Evolutionary conservation across 1,284 basidiomycete genomes (phyloP).

Genomic region (Fomitopsis pinicola): DNA sequence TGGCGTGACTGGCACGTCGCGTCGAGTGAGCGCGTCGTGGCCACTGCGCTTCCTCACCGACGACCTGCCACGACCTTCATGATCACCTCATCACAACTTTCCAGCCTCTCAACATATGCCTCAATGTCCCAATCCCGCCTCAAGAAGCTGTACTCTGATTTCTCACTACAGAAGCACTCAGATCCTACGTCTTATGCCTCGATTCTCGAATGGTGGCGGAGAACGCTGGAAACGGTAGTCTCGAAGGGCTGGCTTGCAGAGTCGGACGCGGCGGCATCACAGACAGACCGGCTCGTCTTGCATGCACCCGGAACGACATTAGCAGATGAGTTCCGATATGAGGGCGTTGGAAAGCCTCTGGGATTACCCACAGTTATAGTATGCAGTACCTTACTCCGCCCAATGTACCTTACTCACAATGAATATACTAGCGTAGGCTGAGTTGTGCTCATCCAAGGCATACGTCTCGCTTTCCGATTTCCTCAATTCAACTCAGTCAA

Average conservation of each 20-base stretch:
- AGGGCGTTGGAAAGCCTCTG: constrained; percentile 76
- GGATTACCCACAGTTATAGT: constrained; percentile 81
- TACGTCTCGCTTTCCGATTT: constrained; percentile 59
- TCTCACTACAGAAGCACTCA: constrained; percentile 77
- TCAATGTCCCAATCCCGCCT: constrained; percentile 59
- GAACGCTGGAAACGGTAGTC: constrained; percentile 61
- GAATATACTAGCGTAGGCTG: constrained; percentile 43
- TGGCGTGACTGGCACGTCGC: neutral
- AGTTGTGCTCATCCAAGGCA: constrained; percentile 43
- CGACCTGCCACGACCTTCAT: constrained; percentile 11
- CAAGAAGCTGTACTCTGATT: constrained; percentile 84
- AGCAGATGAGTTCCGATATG: constrained; percentile 57
- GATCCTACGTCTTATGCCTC: constrained; percentile 82
- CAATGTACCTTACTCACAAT: constrained; percentile 3
- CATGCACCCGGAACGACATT: constrained; percentile 51
- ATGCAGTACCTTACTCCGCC: constrained; percentile 31
- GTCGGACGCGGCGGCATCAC: constrained; percentile 21
- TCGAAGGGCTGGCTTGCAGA: constrained; percentile 51
- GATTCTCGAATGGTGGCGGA: constrained; percentile 86
- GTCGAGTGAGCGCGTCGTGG: neutral
- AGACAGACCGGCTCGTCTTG: constrained; percentile 57
- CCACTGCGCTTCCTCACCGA: neutral
- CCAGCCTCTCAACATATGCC: constrained; percentile 45
- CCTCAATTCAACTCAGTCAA: constrained; percentile 51
- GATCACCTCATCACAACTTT: constrained; percentile 16